phyloP scores from a whole-genome alignment of 2,329 filamentous ascomycete genomes.

The Pseudocercospora cruenta region DNA sequence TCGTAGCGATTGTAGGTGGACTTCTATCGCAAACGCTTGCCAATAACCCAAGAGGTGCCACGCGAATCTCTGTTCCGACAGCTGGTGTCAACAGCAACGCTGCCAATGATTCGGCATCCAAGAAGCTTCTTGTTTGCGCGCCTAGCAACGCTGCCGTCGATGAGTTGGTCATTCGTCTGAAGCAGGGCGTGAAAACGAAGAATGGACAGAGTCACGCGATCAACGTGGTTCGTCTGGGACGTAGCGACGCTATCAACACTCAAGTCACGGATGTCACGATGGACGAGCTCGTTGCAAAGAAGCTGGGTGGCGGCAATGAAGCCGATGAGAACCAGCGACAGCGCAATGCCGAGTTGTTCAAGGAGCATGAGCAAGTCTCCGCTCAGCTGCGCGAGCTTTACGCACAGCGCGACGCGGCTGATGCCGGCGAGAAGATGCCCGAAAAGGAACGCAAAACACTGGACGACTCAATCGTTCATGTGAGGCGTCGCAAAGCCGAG shows the following conservation, averaged over 20 bases:
- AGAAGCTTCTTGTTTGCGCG: slow-evolving; percentile 95
- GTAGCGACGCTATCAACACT: slow-evolving; percentile 88
- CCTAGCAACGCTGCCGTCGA: slow-evolving; percentile 98
- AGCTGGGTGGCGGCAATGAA: slow-evolving; percentile 54
- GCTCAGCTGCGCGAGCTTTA: slow-evolving; percentile 72
- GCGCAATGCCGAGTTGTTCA: slow-evolving; percentile 69
- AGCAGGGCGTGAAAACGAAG: slow-evolving; percentile 78
- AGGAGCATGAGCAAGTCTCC: slow-evolving; percentile 63
- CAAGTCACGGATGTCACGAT: slow-evolving; percentile 89
- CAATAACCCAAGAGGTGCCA: slow-evolving; percentile 42
- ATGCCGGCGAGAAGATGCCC: slow-evolving; percentile 38
- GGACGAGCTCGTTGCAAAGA: slow-evolving; percentile 83
- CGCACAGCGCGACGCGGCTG: slow-evolving; percentile 65
- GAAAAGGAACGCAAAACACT: slow-evolving; percentile 63
- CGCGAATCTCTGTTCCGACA: slow-evolving; percentile 43
- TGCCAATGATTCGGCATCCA: slow-evolving; percentile 52
- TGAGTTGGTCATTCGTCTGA: slow-evolving; percentile 90
- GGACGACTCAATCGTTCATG: slow-evolving; percentile 74
- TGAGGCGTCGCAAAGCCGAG: slow-evolving; percentile 75
- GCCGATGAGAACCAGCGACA: slow-evolving; percentile 49
- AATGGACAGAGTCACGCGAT: slow-evolving; percentile 74
- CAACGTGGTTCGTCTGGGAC: slow-evolving; percentile 85
- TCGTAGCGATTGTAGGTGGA: slow-evolving; percentile 91
- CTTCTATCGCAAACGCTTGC: slow-evolving; percentile 67
- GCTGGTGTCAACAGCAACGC: slow-evolving; percentile 24